These are phyloP conservation scores for Pseudotsuga menziesii DNA, from an alignment of 75 land plant species.

Conservation along the genomic window DNA sequence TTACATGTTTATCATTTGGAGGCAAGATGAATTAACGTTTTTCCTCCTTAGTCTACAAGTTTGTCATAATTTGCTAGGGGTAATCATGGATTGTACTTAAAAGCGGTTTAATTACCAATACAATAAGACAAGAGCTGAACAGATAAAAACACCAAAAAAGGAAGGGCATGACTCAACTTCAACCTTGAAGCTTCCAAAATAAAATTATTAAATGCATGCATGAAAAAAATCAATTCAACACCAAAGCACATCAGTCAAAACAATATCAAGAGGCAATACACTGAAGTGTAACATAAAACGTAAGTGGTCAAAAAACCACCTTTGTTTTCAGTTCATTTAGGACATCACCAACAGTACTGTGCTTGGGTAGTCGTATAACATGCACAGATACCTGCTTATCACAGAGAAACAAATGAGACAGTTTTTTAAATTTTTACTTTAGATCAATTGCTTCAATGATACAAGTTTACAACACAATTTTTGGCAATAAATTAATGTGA, in stretches of 20 bases:
- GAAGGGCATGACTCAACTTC: not conserved
- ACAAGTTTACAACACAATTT: not conserved
- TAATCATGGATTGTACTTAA: not conserved
- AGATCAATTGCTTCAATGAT: not conserved
- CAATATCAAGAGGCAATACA: not conserved
- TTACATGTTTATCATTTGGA: too few relatives aligned
- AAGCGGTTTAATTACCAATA: not conserved
- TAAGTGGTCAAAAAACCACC: conserved; percentile 4
- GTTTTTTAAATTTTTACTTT: not conserved
- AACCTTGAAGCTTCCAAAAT: not conserved
- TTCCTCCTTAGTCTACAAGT: not conserved
- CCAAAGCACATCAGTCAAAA: not conserved
- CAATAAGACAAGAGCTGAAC: not conserved
- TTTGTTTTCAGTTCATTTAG: conserved; percentile 37
- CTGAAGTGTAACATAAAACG: not conserved
- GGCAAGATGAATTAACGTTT: not conserved
- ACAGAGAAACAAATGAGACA: conserved; percentile 4
- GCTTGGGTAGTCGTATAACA: conserved; percentile 41
- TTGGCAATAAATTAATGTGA: not conserved
- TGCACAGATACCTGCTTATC: conserved; percentile 52
- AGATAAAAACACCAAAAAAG: not conserved
- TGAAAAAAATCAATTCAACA: not conserved
- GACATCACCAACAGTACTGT: conserved; percentile 50
- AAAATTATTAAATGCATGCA: not conserved
- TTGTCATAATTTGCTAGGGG: not conserved